These are phyloP conservation scores for Stephania cephalantha DNA, from an alignment of 164 flowering plant genomes.

Conservation along the genomic window DNA sequence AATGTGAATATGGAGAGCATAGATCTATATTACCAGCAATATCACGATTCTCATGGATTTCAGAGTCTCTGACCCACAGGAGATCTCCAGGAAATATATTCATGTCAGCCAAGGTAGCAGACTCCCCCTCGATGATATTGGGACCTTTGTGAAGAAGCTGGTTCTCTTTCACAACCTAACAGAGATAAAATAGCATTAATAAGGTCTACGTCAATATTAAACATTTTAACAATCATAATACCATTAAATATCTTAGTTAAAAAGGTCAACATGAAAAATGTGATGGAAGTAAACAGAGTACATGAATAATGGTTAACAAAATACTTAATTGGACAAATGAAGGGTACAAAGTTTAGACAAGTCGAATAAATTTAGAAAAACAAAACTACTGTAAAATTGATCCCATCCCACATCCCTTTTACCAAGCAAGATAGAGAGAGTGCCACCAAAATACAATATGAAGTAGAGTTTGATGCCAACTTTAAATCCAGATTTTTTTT, in stretches of 20 bases:
- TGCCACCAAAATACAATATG: no score
- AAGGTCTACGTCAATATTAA: neutral
- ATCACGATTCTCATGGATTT: constrained; percentile 85
- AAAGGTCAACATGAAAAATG: neutral
- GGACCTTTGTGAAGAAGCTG: constrained; percentile 85
- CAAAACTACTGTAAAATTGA: no score
- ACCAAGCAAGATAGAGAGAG: no score
- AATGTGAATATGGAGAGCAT: neutral
- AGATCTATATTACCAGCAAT: constrained; percentile 69
- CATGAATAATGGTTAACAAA: no score
- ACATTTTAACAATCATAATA: neutral
- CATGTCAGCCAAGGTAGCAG: constrained; percentile 77
- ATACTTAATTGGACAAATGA: no score
- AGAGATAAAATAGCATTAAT: neutral
- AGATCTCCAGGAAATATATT: constrained; percentile 86
- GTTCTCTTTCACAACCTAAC: constrained; percentile 91
- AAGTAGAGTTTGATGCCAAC: no score
- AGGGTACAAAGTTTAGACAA: no score
- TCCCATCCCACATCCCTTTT: no score
- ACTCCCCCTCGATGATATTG: constrained; percentile 54
- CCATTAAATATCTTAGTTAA: neutral
- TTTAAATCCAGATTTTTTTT: no score
- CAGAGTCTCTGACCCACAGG: constrained; percentile 88
- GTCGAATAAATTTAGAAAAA: no score
- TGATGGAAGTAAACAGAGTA: no score